Percentiles rank a stretch among this genome's conserved stretches.
Evolutionary conservation across 2,329 filamentous ascomycete species (phyloP).

Genomic region (Arthrinium phaeospermum): DNA sequence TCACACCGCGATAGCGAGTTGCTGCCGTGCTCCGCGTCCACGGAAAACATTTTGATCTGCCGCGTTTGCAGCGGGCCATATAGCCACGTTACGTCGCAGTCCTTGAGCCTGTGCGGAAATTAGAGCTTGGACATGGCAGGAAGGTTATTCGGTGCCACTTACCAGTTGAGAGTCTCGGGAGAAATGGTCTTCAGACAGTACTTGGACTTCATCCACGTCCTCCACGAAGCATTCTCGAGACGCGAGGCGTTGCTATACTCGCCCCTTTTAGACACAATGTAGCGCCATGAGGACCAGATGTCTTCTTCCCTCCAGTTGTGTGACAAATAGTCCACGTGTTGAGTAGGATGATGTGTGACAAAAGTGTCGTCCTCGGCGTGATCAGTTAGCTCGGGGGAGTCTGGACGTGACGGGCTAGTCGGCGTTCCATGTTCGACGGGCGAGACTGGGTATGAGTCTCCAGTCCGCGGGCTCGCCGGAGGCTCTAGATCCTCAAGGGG

Average conservation of each 20-base stretch:
- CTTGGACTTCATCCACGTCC: conserved; percentile 94
- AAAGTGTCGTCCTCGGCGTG: conserved; percentile 82
- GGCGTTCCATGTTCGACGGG: conserved; percentile 60
- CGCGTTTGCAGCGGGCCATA: conserved; percentile 90
- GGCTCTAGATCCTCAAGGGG: conserved; percentile 55
- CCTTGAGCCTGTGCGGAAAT: conserved; percentile 76
- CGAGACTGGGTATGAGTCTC: conserved; percentile 58
- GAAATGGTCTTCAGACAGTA: conserved; percentile 86
- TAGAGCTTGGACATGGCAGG: conserved; percentile 29
- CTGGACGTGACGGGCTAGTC: conserved; percentile 57
- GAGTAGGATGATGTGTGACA: conserved; percentile 74
- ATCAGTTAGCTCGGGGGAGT: conserved; percentile 60
- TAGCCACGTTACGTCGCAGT: conserved; percentile 96
- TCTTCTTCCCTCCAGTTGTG: conserved; percentile 95
- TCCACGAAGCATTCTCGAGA: conserved; percentile 95
- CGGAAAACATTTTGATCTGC: conserved; percentile 57
- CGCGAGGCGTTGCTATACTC: conserved; percentile 82
- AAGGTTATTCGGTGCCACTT: conserved; percentile 37
- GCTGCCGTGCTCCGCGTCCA: conserved; percentile 48
- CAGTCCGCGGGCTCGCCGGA: conserved; percentile 55
- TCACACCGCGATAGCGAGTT: conserved; percentile 56
- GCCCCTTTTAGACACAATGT: conserved; percentile 80
- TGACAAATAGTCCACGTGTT: conserved; percentile 94
- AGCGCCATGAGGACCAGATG: conserved; percentile 97
- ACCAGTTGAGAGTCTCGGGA: conserved; percentile 94